Evolutionary conservation across 495 filamentous ascomycete genomes (phyloP).

Genomic region (Haplographium delicatum): DNA sequence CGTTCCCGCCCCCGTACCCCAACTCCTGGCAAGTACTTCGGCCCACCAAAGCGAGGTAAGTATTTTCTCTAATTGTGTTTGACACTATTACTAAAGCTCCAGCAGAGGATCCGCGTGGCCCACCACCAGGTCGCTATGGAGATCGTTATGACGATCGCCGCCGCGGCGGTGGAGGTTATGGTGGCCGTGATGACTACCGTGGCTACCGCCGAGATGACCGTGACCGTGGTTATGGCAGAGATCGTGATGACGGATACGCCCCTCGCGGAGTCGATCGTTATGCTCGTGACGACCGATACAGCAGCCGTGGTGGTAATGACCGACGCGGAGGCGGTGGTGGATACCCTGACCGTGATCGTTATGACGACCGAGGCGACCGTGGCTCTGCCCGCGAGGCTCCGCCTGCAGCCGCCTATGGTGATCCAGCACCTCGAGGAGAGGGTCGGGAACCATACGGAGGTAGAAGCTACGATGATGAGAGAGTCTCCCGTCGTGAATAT

Average conservation of each 20-base stretch:
- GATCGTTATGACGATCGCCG: constrained; percentile 51
- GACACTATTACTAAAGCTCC: constrained; percentile 26
- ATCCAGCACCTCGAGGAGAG: constrained; percentile 56
- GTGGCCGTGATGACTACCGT: constrained; percentile 32
- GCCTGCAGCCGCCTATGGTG: constrained; percentile 46
- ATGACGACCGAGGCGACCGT: constrained; percentile 38
- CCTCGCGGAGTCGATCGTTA: constrained; percentile 33
- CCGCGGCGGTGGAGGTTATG: constrained; percentile 23
- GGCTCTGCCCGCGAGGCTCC: constrained; percentile 44
- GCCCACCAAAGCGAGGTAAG: constrained; percentile 95
- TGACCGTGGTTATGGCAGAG: constrained; percentile 19
- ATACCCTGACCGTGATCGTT: constrained; percentile 48
- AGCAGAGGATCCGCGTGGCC: constrained; percentile 54
- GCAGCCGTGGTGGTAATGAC: constrained; percentile 46
- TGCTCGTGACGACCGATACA: constrained; percentile 36
- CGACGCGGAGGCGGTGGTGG: constrained; percentile 52
- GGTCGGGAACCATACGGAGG: constrained; percentile 56
- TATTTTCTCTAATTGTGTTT: constrained; percentile 14
- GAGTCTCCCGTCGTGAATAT: constrained; percentile 25
- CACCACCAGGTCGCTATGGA: constrained; percentile 37
- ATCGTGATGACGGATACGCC: constrained; percentile 23
- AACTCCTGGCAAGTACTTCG: constrained; percentile 98
- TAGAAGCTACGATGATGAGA: constrained; percentile 47
- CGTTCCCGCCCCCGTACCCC: constrained; percentile 90
- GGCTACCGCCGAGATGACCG: constrained; percentile 30